Evolutionary conservation across 192 early-diverging fungal species (phyloP), one percentile per base, ranked within the genome.

Genomic region (Coemansia sp.): DNA sequence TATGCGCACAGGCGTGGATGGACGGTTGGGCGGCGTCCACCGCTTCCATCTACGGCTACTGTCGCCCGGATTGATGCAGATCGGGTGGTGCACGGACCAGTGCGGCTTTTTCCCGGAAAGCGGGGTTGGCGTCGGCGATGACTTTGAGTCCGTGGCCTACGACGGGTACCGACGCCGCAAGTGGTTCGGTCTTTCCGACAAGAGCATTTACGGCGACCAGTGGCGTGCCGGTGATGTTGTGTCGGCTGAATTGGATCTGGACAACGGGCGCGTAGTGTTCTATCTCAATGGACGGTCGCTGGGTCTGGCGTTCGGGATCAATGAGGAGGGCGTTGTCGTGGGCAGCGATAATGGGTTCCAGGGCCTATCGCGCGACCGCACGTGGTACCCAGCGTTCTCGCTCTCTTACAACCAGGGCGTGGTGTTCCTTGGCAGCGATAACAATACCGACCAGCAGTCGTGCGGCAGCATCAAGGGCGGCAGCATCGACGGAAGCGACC

Each of bases 101-200:
- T 80, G 77, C 33, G 59, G 50, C 3, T 80, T 80, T 27, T 70
- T 63, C 19, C 77, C 77, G 0, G 77, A 74, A 62, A 80, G 72
- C 58, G 77, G 77, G 20, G 58, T 74, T 36, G 77, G 77, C 30
- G 77, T 80, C 2, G 77, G 77, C 60, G 77, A 80, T 11, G 77
- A 80, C 61, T 63, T 38, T 47, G 67, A 74, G 68, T 70, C 67
- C 11, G 55, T 80, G 10, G 63, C 72, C 0, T 80, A 80, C 34
- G 77, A 80, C 38, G 77, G 77, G 6, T 56, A 55, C 30, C 59
- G 77, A 15, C 55, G 40, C 36, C 67, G 67, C 67, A 74, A 70
- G 53, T 80, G 77, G 77, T 61, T 63, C 31, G 77, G 72, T 4
- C 57, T 61, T 7, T 60, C 75, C 13, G 70, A 65, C 10, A 68